Percentiles rank a stretch among this genome's conserved stretches.
phyloP scores from a whole-genome alignment of 768 basidiomycete species.

The Xerocomus brunneocitrinus region DNA sequence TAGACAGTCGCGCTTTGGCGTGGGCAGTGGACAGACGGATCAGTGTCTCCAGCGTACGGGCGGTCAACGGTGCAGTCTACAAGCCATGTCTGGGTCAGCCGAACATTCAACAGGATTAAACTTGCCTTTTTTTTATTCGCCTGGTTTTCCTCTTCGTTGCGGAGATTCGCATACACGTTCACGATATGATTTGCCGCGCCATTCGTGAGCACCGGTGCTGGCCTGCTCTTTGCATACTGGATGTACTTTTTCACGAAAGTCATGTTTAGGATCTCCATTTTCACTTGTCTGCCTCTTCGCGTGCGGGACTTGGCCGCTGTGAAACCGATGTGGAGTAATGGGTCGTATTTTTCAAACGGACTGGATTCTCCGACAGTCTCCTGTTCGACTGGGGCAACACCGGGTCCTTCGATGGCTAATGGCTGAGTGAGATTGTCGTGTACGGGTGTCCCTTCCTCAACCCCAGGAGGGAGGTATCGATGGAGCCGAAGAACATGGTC shows the following conservation, averaged over 20 bases:
- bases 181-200: constrained; percentile 95
- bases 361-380: constrained; percentile 42
- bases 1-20: constrained; percentile 88
- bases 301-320: constrained; percentile 44
- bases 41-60: constrained; percentile 96
- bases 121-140: constrained; percentile 81
- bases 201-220: constrained; percentile 81
- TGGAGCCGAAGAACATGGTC: constrained; percentile 98
- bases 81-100: constrained; percentile 11
- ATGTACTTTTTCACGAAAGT: constrained; percentile 98
- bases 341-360: constrained; percentile 96
- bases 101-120: background rate
- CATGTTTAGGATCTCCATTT: constrained; percentile 85
- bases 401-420: constrained; percentile 80
- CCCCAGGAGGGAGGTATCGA: constrained; percentile 91
- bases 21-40: constrained; percentile 98
- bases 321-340: constrained; percentile 86
- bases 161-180: constrained; percentile 82
- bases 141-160: constrained; percentile 84
- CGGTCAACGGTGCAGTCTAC: constrained; percentile 95
- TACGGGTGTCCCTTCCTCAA: constrained; percentile 92
- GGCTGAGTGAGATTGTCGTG: constrained; percentile 86
- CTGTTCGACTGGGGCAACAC: constrained; percentile 34
- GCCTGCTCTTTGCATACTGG: constrained; percentile 91
- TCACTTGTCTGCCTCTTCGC: constrained; percentile 54